A percentile compares a stretch with the other conserved stretches of the same genome.
phyloP scores from a whole-genome alignment of 2,329 filamentous ascomycete species.

The Paraphaeosphaeria minitans region DNA sequence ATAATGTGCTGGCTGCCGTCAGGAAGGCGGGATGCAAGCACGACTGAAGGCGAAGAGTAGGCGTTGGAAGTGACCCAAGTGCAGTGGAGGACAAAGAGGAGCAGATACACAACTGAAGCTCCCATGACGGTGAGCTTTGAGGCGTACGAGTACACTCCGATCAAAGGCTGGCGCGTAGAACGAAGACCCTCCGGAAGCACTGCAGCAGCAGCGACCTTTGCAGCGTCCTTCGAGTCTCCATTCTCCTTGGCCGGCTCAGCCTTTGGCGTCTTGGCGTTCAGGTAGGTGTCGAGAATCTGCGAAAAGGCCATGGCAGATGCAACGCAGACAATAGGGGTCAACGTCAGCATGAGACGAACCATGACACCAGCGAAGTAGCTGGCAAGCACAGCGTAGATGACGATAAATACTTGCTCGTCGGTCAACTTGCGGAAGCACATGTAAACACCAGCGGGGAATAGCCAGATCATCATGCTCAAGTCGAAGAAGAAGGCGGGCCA shows the following conservation, averaged over 20 bases:
- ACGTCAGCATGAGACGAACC: constrained; percentile 97
- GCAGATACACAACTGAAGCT: constrained; percentile 76
- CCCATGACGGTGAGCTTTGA: constrained; percentile 81
- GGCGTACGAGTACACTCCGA: constrained; percentile 81
- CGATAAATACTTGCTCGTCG: constrained; percentile 97
- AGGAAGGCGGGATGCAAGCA: constrained; percentile 87
- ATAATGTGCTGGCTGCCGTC: constrained; percentile 98
- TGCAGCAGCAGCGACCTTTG: constrained; percentile 56
- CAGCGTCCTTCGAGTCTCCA: constrained; percentile 32
- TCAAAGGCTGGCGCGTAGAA: constrained; percentile 71
- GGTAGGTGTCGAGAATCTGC: constrained; percentile 84
- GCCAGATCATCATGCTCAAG: constrained; percentile 96
- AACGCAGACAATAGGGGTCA: constrained; percentile 95
- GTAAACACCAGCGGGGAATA: constrained; percentile 98
- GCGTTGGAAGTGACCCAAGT: constrained; percentile 99
- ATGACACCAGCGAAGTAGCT: constrained; percentile 99
- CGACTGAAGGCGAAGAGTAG: constrained; percentile 97
- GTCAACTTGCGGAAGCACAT: constrained; percentile 93
- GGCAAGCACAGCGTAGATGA: constrained; percentile 94
- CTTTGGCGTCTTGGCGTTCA: constrained; percentile 68
- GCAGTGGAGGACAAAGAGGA: constrained; percentile 95
- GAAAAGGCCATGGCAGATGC: constrained; percentile 88
- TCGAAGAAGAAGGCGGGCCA: constrained; percentile 99
- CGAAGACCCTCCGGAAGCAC: constrained; percentile 64
- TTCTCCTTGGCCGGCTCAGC: constrained; percentile 54